Evolutionary conservation across 2,329 filamentous ascomycete species (phyloP), one percentile per base, ranked within the genome.

Genomic region (Fusarium newnesense): DNA sequence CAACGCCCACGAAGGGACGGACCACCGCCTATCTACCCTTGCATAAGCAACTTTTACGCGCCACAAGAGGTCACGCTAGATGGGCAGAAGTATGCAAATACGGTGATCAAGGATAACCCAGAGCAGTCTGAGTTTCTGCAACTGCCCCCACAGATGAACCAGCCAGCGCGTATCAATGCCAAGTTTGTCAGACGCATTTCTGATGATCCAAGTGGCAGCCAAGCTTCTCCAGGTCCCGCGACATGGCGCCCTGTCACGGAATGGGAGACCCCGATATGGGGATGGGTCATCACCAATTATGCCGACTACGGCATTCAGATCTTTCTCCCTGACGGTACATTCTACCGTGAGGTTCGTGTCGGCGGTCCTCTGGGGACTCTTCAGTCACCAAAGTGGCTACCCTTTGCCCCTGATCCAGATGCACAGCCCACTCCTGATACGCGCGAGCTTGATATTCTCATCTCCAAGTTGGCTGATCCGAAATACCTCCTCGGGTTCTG

Each of bases 241-340:
- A 5, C 12, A 1, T 77, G 72, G 74, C 69, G 73, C 4, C 61
- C 37, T 3, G 69, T 60, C 0, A 68, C 70, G 0, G 81, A 84
- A 34, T 84, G 80, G 80, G 83, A 85, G 30, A 79, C 78, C 11
- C 83, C 83, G 3, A 81, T 85, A 28, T 85, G 80, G 80, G 83
- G 82, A 34, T 85, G 83, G 83, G 46, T 85, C 9, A 73, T 85
- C 4, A 70, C 79, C 42, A 86, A 86, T 75, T 85, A 82, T 54
- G 78, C 77, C 37, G 79, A 86, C 69, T 73, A 76, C 9, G 83
- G 80, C 4, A 69, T 86, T 5, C 84, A 86, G 74, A n/a, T 86
- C 7, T 86, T 85, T 73, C 64, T 80, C 0, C 67, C 70, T 0
- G 81, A 84, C 36, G 84, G 84, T 18, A 81, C 77, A 0, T 86